Evolutionary conservation across 2,329 filamentous ascomycete species (phyloP), one percentile per base, ranked within the genome.

Genomic region (Cercospora sesami): DNA sequence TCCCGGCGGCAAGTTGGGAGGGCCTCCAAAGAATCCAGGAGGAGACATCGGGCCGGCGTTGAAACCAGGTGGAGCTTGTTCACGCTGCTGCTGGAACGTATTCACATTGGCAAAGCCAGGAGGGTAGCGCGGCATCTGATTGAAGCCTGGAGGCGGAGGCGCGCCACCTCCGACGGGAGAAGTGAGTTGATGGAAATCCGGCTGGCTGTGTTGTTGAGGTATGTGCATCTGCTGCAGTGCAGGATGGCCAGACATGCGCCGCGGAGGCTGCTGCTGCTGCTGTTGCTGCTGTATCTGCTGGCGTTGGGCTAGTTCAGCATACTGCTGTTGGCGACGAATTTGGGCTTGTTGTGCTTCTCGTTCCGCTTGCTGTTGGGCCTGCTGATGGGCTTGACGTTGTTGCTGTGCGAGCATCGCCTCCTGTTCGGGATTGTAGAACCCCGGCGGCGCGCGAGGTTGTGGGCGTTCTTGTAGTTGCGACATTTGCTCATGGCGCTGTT

Each of bases 351-450:
- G 63, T 26, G 63, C 63, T 60, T 60, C 55, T 14, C 53, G 55
- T 39, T 63, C 42, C 39, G 55, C 62, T 16, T 62, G 62, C 48
- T 68, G 66, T 28, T 64, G 66, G 2, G 42, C 45, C 12, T 65
- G 66, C 28, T 68, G 66, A 18, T 62, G 63, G 12, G 63, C 68
- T 61, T 72, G 66, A 65, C 72, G 73, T 51, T 74, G 75, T 62
- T 77, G 76, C 45, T 74, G 75, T 62, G 73, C 75, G 59, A 75
- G 72, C 51, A 77, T 70, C 1, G 71, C 67, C 31, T 75, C 74
- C 60, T 78, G 75, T 36, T 78, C 77, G 5, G 48, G 51, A 60
- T 74, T 75, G 55, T 72, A 75, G 65, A 79, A 78, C 18, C 77
- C 77, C 16, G 78, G 78, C 14, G 76, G 76, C 18, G 70, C 70